These are phyloP conservation scores for Conidiobolus incongruus DNA, from an alignment of 371 early-diverging fungal species.

Conservation along the genomic window DNA sequence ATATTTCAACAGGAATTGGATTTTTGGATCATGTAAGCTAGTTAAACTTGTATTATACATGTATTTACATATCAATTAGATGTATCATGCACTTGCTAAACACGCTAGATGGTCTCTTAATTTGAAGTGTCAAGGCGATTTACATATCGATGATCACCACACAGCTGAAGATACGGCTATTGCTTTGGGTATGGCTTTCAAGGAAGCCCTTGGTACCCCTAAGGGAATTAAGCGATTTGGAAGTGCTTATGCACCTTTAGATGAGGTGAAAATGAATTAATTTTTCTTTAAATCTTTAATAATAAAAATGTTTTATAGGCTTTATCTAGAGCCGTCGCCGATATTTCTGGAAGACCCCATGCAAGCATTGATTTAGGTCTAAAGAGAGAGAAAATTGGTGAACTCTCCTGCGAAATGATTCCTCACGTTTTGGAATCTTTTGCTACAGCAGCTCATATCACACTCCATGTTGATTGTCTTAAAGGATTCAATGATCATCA, in stretches of 20 bases:
- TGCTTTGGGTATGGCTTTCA: conserved; percentile 80
- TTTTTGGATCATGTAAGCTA: conserved; percentile 80
- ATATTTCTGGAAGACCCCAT: conserved; percentile 85
- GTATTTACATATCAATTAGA: conserved; percentile 18
- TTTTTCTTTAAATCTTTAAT: background rate
- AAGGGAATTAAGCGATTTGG: conserved; percentile 86
- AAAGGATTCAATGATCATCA: conserved; percentile 90
- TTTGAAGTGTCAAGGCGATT: conserved; percentile 65
- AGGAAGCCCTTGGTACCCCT: conserved; percentile 71
- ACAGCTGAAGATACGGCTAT: conserved; percentile 90
- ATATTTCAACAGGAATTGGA: conserved; percentile 80
- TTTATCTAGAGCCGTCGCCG: conserved; percentile 80
- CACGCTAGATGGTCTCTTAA: conserved; percentile 74
- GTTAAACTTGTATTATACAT: background rate
- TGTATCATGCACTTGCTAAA: conserved; percentile 91
- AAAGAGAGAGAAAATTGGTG: conserved; percentile 75
- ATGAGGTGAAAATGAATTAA: conserved; percentile 35
- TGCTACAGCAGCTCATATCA: conserved; percentile 76
- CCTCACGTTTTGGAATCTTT: conserved; percentile 84
- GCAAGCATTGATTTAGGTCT: conserved; percentile 61
- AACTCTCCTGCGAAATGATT: conserved; percentile 85
- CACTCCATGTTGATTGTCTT: conserved; percentile 84
- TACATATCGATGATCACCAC: conserved; percentile 94
- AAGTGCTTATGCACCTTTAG: conserved; percentile 84
- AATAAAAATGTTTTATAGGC: conserved; percentile 21